Percentiles rank a stretch among this genome's conserved stretches.
phyloP scores from a whole-genome alignment of 495 filamentous ascomycete genomes.

The Daldinia childiae region DNA sequence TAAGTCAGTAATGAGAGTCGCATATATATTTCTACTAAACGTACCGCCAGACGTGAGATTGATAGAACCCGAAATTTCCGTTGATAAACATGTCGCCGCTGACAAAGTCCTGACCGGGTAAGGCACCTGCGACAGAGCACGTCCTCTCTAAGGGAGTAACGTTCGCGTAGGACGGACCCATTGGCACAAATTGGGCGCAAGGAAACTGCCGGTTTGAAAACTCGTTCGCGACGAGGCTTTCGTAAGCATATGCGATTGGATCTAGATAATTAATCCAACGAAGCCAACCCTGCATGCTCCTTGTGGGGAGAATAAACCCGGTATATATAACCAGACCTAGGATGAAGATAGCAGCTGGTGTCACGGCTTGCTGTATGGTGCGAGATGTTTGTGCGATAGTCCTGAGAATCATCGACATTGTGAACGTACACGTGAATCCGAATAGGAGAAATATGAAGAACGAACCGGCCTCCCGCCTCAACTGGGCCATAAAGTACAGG shows the following conservation, averaged over 20 bases:
- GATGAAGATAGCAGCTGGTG: constrained; percentile 74
- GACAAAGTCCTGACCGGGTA: constrained; percentile 62
- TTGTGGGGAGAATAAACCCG: constrained; percentile 78
- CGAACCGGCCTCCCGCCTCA: constrained; percentile 60
- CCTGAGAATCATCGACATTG: constrained; percentile 70
- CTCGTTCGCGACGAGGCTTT: constrained; percentile 83
- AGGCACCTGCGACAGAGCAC: constrained; percentile 70
- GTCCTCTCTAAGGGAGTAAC: constrained; percentile 54
- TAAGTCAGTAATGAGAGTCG: constrained; percentile 39
- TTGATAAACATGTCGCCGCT: constrained; percentile 74
- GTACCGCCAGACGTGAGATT: constrained; percentile 71
- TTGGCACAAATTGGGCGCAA: constrained; percentile 72
- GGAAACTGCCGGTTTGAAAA: constrained; percentile 72
- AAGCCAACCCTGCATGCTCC: constrained; percentile 82
- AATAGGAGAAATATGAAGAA: constrained; percentile 73
- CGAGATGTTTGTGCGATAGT: constrained; percentile 74
- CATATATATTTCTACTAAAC: not conserved
- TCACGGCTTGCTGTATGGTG: constrained; percentile 77
- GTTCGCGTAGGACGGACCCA: constrained; percentile 57
- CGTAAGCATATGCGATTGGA: constrained; percentile 81
- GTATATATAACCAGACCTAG: constrained; percentile 80
- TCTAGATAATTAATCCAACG: constrained; percentile 85
- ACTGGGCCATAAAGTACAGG: constrained; percentile 67
- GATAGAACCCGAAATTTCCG: constrained; percentile 67
- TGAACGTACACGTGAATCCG: constrained; percentile 62